Percentiles rank a stretch among this genome's conserved stretches.
phyloP scores from a whole-genome alignment of 202 grass and related monocot genomes.

The Carex sylvatica region DNA sequence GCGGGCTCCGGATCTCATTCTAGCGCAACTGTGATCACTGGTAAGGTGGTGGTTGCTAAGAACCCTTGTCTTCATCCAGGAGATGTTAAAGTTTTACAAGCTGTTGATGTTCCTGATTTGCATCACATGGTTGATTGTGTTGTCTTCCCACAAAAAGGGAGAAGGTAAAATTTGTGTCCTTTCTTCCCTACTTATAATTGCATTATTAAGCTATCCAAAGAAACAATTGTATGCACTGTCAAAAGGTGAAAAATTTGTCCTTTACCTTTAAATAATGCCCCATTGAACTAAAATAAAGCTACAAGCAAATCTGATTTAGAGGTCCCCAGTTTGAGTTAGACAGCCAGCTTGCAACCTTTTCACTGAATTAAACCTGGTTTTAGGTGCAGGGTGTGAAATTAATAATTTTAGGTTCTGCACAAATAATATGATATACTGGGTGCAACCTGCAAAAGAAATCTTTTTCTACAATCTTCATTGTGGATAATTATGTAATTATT shows the following conservation, averaged over 20 bases:
- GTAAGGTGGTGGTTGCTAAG: conserved; percentile 68
- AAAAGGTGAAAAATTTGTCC: background rate
- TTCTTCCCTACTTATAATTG: background rate
- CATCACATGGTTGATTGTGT: conserved; percentile 85
- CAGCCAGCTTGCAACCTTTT: background rate
- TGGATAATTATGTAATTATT: conserved; percentile 4
- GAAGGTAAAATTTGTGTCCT: conserved; percentile 45
- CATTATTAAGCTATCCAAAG: background rate
- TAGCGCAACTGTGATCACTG: conserved; percentile 32
- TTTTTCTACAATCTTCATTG: background rate
- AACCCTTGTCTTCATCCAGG: conserved; percentile 93
- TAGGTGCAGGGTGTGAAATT: background rate
- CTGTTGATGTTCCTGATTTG: conserved; percentile 65
- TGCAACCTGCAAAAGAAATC: background rate
- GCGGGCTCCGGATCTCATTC: background rate
- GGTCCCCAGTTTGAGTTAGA: background rate
- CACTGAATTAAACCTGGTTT: background rate
- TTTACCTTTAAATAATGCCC: background rate
- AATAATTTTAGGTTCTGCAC: background rate
- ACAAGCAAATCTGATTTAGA: background rate
- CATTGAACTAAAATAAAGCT: background rate
- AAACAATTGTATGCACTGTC: background rate
- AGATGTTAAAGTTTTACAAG: conserved; percentile 67
- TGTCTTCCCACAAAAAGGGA: conserved; percentile 89
- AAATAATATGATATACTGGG: background rate